A percentile compares a stretch with the other conserved stretches of the same genome.
phyloP scores from a whole-genome alignment of 805 yeast species.

The Teunomyces pallodes region DNA sequence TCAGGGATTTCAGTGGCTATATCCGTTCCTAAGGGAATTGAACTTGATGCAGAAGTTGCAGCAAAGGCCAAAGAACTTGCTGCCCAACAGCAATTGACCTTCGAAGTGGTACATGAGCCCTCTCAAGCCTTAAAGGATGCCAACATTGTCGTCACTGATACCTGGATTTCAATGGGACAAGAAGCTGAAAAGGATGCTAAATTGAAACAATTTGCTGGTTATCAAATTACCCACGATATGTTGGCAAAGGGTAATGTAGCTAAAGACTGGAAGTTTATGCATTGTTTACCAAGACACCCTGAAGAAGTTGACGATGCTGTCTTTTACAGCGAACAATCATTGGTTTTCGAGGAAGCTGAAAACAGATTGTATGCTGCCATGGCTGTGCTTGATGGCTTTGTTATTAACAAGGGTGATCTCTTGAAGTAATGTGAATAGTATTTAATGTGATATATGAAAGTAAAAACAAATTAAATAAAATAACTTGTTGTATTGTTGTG shows the following conservation, averaged over 20 bases:
- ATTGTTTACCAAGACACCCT: constrained; percentile 91
- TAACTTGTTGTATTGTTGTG: background rate
- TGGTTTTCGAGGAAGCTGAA: constrained; percentile 95
- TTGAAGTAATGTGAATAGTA: constrained; percentile 7
- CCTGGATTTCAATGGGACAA: constrained; percentile 98
- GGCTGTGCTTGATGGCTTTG: constrained; percentile 88
- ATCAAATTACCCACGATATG: constrained; percentile 74
- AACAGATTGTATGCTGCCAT: constrained; percentile 95
- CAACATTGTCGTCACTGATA: constrained; percentile 87
- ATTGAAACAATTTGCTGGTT: constrained; percentile 78
- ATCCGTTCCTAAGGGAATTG: constrained; percentile 78
- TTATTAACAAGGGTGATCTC: constrained; percentile 74
- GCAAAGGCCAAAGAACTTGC: constrained; percentile 52
- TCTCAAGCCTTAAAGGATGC: constrained; percentile 69
- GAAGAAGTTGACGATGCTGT: constrained; percentile 95
- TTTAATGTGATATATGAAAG: background rate
- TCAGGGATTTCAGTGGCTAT: constrained; percentile 78
- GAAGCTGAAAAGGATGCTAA: constrained; percentile 73
- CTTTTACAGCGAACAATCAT: constrained; percentile 71
- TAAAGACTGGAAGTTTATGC: constrained; percentile 86
- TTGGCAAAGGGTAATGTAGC: constrained; percentile 57
- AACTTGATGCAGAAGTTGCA: constrained; percentile 56
- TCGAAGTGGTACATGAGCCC: constrained; percentile 71
- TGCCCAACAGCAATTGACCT: constrained; percentile 43
- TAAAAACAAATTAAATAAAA: background rate